A percentile compares a stretch with the other conserved stretches of the same genome.
phyloP scores from a whole-genome alignment of 768 basidiomycete genomes.

The Trametes coccinea region DNA sequence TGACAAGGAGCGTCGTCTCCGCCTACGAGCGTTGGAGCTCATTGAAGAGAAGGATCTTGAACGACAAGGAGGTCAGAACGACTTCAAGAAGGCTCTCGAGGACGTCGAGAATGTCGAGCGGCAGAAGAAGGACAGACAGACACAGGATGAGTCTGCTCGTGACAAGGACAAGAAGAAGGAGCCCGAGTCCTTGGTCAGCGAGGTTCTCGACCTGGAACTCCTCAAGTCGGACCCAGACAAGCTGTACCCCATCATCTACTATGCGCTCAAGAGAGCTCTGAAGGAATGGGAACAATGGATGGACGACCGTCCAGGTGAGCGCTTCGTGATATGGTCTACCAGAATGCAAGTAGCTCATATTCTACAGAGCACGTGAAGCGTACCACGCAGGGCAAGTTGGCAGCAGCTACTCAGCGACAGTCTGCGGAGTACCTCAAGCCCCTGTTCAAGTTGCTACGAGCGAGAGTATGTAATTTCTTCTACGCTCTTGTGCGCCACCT shows the following conservation, averaged over 20 bases:
- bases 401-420: slow-evolving; percentile 93
- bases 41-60: slow-evolving; percentile 89
- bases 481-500: neutral
- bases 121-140: slow-evolving; percentile 56
- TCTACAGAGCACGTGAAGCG: slow-evolving; percentile 76
- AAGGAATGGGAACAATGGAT: slow-evolving; percentile 98
- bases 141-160: slow-evolving; percentile 33
- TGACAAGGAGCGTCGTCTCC: slow-evolving; percentile 89
- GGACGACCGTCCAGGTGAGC: slow-evolving; percentile 86
- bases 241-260: slow-evolving; percentile 95
- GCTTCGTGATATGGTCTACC: neutral
- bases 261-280: slow-evolving; percentile 86
- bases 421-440: slow-evolving; percentile 97
- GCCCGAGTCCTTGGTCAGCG: slow-evolving; percentile 44
- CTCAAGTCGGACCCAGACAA: slow-evolving; percentile 93
- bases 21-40: slow-evolving; percentile 90
- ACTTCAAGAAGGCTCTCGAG: slow-evolving; percentile 88
- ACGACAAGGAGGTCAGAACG: slow-evolving; percentile 85
- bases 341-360: slow-evolving; percentile 1
- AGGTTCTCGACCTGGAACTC: slow-evolving; percentile 75
- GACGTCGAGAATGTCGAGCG: slow-evolving; percentile 82
- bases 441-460: slow-evolving; percentile 86
- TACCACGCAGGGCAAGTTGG: slow-evolving; percentile 88
- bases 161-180: slow-evolving; percentile 63
- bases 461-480: slow-evolving; percentile 55